Percentiles rank a stretch among this genome's conserved stretches.
Conservation (phyloP, 1,284 basidiomycete species). For the Malassezia nana region DNA sequence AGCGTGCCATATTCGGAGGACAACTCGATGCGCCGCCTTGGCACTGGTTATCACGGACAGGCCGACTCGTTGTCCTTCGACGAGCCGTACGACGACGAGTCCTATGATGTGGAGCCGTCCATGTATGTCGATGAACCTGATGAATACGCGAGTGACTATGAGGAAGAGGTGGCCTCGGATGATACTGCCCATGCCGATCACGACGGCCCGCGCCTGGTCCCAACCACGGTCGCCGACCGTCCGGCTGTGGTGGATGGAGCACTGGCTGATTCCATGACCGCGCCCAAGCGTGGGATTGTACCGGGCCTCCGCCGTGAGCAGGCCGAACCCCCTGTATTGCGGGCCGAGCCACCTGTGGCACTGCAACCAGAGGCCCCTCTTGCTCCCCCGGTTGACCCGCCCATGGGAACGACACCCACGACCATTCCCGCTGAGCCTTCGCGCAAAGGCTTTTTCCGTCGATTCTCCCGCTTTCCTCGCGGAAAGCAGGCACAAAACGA, state of each 20-base stretch:
- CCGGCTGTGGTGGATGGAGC: not conserved
- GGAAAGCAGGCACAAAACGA: not conserved
- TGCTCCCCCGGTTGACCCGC: not conserved
- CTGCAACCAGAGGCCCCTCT: too few relatives aligned
- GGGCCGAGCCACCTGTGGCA: too few relatives aligned
- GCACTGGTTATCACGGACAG: not conserved
- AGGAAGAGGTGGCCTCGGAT: constrained; percentile 4
- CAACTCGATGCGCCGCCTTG: constrained; percentile 1
- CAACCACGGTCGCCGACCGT: not conserved
- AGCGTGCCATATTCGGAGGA: not conserved
- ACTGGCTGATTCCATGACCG: not conserved
- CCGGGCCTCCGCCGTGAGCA: not conserved
- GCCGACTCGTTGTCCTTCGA: not conserved
- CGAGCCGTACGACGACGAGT: not conserved
- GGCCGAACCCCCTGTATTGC: too few relatives aligned
- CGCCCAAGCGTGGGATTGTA: not conserved
- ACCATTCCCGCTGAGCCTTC: too few relatives aligned
- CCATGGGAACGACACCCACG: not conserved
- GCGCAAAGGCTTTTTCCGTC: constrained; percentile 2
- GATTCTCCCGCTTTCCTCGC: not conserved
- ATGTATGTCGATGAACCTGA: constrained; percentile 2
- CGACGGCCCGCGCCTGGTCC: not conserved
- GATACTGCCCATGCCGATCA: not conserved
- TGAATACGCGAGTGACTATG: not conserved
- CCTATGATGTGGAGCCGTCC: not conserved